A percentile compares a stretch with the other conserved stretches of the same genome.
Conservation (phyloP, 202 grass and related monocot genomes). For the Zizania palustris region DNA sequence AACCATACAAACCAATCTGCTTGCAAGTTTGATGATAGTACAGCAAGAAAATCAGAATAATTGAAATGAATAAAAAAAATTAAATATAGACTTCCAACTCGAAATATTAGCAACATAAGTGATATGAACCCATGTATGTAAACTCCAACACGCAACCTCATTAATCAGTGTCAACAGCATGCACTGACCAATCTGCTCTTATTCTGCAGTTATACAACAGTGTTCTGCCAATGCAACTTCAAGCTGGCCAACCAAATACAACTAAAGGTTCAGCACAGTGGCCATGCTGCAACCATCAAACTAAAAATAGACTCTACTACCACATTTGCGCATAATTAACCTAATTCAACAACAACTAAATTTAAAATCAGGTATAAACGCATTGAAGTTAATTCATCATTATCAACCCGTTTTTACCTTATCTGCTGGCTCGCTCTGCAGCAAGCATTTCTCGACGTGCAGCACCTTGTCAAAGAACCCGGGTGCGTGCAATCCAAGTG, state of each 20-base stretch:
- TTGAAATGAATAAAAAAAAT: not conserved
- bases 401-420: conserved; percentile 55
- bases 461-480: conserved; percentile 93
- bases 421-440: conserved; percentile 80
- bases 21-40: not conserved
- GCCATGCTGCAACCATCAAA: not conserved
- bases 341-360: not conserved
- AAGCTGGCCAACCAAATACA: conserved; percentile 1
- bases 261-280: not conserved
- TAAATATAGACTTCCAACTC: not conserved
- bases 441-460: conserved; percentile 78
- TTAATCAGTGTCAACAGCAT: not conserved
- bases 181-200: not conserved
- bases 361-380: not conserved
- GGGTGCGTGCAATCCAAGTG: conserved; percentile 83
- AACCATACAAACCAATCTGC: not conserved
- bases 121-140: not conserved
- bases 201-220: not conserved
- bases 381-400: not conserved
- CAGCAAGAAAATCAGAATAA: not conserved
- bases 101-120: not conserved
- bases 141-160: not conserved
- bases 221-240: not conserved
- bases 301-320: not conserved
- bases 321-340: not conserved